Evolutionary conservation across 2,329 filamentous ascomycete species (phyloP).

Genomic region (Epichloe hybrida): DNA sequence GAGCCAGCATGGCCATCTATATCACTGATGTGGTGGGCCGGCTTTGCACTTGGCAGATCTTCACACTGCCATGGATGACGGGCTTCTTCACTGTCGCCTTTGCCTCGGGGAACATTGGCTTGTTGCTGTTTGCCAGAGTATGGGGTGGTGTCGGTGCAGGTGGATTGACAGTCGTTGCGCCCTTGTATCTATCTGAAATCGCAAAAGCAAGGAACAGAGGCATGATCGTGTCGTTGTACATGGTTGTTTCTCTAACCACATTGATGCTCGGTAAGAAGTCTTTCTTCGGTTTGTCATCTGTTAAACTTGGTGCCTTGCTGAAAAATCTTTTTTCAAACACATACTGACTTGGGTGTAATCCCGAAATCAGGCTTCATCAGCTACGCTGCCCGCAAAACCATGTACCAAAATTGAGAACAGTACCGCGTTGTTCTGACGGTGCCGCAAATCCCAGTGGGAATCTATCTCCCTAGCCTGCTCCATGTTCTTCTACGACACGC

Average conservation of each 20-base stretch:
- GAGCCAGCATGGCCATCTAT: slow-evolving; percentile 31
- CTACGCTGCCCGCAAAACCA: slow-evolving; percentile 33
- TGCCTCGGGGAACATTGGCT: slow-evolving; percentile 34
- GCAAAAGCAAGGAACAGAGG: slow-evolving; percentile 35
- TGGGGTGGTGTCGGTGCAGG: slow-evolving; percentile 40
- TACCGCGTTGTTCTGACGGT: slow-evolving; percentile 43
- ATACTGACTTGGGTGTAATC: too few species aligned
- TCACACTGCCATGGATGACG: slow-evolving; percentile 31
- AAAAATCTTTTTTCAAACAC: neutral
- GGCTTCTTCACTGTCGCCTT: slow-evolving; percentile 38
- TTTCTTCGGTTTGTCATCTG: neutral
- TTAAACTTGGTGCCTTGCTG: neutral
- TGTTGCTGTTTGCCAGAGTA: slow-evolving; percentile 38
- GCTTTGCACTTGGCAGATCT: slow-evolving; percentile 33
- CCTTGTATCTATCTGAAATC: slow-evolving; percentile 40
- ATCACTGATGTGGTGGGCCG: slow-evolving; percentile 37
- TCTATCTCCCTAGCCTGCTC: slow-evolving; percentile 27
- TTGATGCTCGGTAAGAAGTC: slow-evolving; percentile 30
- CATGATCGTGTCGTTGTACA: slow-evolving; percentile 39
- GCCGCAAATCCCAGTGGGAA: slow-evolving; percentile 35
- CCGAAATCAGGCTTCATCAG: slow-evolving; percentile 36
- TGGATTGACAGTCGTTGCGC: slow-evolving; percentile 36
- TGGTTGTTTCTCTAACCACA: slow-evolving; percentile 36
- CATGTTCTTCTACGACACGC: slow-evolving; percentile 37
- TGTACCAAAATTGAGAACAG: slow-evolving; percentile 31